These are phyloP conservation scores for Diaporthe destruens DNA, from an alignment of 2,329 filamentous ascomycete genomes.

Conservation along the genomic window DNA sequence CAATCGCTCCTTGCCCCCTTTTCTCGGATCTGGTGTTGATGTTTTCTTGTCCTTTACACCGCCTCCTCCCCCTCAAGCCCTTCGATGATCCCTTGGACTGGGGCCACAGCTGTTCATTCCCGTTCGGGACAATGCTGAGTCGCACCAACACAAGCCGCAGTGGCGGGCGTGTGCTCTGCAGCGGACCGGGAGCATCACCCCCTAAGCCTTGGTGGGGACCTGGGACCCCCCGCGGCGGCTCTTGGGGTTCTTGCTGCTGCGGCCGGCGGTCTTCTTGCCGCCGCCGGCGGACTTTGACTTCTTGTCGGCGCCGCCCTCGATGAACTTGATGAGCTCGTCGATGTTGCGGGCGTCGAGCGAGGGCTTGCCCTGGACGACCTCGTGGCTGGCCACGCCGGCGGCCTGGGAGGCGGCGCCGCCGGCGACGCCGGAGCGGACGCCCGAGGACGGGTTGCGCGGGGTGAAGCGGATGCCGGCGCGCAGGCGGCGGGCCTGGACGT, in stretches of 20 bases:
- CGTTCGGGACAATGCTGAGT: not conserved
- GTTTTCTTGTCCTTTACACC: not conserved
- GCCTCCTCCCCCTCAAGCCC: too few species aligned
- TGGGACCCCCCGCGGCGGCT: constrained; percentile 58
- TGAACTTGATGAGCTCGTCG: constrained; percentile 93
- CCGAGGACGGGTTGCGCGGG: constrained; percentile 67
- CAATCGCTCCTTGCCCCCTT: constrained; percentile 12
- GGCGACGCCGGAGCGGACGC: constrained; percentile 61
- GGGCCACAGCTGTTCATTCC: not conserved
- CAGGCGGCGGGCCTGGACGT: constrained; percentile 80
- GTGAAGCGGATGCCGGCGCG: constrained; percentile 77
- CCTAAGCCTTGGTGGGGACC: constrained; percentile 38
- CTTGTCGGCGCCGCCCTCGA: constrained; percentile 77
- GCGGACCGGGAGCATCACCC: not conserved
- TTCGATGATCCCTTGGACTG: not conserved
- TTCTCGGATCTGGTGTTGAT: not conserved
- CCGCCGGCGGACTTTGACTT: constrained; percentile 57
- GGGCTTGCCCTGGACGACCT: constrained; percentile 44
- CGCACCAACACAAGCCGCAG: not conserved
- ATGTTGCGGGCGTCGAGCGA: constrained; percentile 84
- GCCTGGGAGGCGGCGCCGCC: constrained; percentile 51
- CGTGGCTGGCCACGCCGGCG: constrained; percentile 44
- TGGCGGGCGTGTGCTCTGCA: not conserved
- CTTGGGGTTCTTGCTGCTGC: constrained; percentile 68
- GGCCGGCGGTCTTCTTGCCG: constrained; percentile 35